These are phyloP conservation scores for Abrus precatorius DNA, from an alignment of 306 rosid genomes.

Conservation along the genomic window DNA sequence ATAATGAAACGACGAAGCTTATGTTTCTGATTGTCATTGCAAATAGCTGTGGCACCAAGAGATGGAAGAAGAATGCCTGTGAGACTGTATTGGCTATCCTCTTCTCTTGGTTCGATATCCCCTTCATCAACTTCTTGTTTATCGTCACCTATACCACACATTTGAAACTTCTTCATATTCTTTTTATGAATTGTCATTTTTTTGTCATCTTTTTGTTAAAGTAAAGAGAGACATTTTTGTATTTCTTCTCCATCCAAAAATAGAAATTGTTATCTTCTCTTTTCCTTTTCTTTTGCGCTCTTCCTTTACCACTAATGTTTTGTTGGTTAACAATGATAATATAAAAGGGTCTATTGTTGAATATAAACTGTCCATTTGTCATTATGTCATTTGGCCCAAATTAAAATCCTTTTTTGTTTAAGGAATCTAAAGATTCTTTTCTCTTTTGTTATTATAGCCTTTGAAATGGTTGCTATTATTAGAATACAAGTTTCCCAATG, in stretches of 20 bases:
- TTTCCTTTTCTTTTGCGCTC: neutral
- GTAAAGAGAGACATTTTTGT: neutral
- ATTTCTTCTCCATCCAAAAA: neutral
- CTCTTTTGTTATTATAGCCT: neutral
- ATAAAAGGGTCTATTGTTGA: neutral
- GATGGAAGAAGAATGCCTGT: constrained; percentile 65
- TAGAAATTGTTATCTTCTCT: neutral
- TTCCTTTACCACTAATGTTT: neutral
- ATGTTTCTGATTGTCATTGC: constrained; percentile 25
- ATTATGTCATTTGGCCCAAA: neutral
- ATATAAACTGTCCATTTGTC: constrained; percentile 2
- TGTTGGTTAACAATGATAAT: neutral
- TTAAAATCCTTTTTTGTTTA: neutral
- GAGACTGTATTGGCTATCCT: constrained; percentile 80
- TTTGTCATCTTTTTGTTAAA: neutral
- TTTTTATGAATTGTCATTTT: neutral
- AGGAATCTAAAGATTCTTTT: neutral
- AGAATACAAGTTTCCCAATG: neutral
- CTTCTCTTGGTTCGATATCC: constrained; percentile 36
- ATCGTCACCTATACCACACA: neutral
- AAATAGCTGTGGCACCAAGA: constrained; percentile 57
- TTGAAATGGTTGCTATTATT: neutral
- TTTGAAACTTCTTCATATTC: constrained; percentile 13
- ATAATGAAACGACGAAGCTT: constrained; percentile 50
- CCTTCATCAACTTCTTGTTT: neutral